A percentile compares a stretch with the other conserved stretches of the same genome.
Evolutionary conservation across 176 grass and related monocot genomes (phyloP).

Genomic region (Oryza meyeriana): DNA sequence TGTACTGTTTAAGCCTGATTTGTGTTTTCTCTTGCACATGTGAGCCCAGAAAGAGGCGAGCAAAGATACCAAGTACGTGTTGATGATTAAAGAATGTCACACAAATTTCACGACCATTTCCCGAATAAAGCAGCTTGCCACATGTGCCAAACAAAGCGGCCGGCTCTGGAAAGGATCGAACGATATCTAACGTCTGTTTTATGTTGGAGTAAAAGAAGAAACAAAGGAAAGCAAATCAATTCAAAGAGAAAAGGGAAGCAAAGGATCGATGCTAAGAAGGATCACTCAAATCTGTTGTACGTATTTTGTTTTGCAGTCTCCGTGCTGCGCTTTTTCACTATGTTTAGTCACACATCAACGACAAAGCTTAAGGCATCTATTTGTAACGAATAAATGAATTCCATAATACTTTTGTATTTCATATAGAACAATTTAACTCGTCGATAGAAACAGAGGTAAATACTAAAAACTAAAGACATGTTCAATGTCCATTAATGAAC

Average conservation of each 20-base stretch:
- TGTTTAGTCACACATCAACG: background rate
- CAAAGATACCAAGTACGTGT: background rate
- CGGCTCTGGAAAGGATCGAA: background rate
- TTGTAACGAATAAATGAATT: too few species aligned
- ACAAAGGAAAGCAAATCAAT: background rate
- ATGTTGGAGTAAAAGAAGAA: conserved; percentile 1
- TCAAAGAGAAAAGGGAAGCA: background rate
- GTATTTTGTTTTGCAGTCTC: background rate
- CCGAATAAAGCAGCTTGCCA: background rate
- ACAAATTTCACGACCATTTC: background rate
- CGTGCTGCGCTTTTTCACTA: background rate
- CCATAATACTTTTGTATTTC: too few species aligned
- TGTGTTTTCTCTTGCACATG: background rate
- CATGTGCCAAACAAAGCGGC: background rate
- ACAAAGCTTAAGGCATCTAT: too few species aligned
- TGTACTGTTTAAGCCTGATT: background rate
- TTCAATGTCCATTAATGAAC: too few species aligned
- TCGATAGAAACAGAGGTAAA: too few species aligned
- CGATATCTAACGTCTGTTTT: background rate
- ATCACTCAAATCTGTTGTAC: background rate
- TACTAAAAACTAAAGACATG: too few species aligned
- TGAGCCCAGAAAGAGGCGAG: background rate
- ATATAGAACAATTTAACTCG: too few species aligned
- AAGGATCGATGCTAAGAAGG: conserved; percentile 16
- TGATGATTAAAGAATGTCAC: background rate